These are phyloP conservation scores for Vaccinium corymbosum DNA, from an alignment of 148 eudicot species.

Conservation along the genomic window DNA sequence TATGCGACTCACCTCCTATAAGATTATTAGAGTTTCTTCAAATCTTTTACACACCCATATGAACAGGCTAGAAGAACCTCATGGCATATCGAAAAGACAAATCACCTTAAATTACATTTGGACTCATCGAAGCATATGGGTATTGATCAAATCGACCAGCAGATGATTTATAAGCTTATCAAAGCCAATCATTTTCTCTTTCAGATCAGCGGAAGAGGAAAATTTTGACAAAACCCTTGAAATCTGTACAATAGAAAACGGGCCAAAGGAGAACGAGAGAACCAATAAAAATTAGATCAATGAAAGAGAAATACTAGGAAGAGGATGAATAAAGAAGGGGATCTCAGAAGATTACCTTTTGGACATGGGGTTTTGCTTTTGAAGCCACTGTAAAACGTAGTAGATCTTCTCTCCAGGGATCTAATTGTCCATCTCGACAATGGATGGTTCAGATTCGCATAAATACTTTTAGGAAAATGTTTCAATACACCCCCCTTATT, in stretches of 20 bases:
- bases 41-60: too few relatives aligned
- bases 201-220: not conserved
- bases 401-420: not conserved
- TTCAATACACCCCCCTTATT: too few relatives aligned
- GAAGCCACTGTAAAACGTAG: not conserved
- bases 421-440: too few relatives aligned
- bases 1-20: too few relatives aligned
- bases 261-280: not conserved
- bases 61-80: too few relatives aligned
- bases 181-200: not conserved
- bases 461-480: too few relatives aligned
- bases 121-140: not conserved
- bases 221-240: not conserved
- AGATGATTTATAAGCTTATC: not conserved
- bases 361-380: not conserved
- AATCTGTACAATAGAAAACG: not conserved
- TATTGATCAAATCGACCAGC: not conserved
- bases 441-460: too few relatives aligned
- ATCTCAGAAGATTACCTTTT: slow-evolving; percentile 15
- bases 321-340: not conserved
- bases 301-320: slow-evolving; percentile 6
- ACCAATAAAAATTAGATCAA: not conserved
- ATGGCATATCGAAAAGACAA: not conserved
- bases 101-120: not conserved
- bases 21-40: too few relatives aligned